These are phyloP conservation scores for Flueggea neowawraea DNA, from an alignment of 441 rosid genomes.

Conservation along the genomic window DNA sequence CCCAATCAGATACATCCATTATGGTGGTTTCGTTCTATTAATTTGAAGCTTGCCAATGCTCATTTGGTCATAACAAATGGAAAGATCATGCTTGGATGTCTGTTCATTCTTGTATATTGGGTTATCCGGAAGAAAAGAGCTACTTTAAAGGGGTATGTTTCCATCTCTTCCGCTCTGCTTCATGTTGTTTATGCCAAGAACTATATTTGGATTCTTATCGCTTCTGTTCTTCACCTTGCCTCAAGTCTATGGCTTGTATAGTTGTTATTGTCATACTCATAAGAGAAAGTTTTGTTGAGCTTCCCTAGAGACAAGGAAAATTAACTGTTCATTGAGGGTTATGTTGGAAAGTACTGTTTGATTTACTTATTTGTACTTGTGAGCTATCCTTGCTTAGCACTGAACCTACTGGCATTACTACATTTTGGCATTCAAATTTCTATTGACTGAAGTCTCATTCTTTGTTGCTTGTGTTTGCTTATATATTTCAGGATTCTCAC, in stretches of 20 bases:
- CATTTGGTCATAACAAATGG: conserved; percentile 47
- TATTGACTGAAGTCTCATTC: no score
- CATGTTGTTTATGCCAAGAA: background rate
- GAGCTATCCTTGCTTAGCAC: background rate
- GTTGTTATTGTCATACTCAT: background rate
- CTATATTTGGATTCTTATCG: background rate
- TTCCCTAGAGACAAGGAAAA: background rate
- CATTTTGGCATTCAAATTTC: background rate
- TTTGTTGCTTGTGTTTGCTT: background rate
- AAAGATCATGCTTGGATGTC: conserved; percentile 57
- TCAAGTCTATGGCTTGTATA: background rate
- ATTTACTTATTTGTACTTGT: background rate
- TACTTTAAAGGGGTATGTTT: conserved; percentile 46
- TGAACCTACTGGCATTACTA: background rate
- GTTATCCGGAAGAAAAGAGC: conserved; percentile 52
- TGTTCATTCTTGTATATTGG: conserved; percentile 46
- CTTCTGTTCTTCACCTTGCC: conserved; percentile 1
- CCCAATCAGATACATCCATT: conserved; percentile 31
- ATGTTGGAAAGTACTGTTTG: background rate
- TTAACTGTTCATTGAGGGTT: background rate
- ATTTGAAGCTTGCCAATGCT: conserved; percentile 50
- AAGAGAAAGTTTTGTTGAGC: background rate
- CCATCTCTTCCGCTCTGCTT: conserved; percentile 11
- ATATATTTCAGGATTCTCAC: conserved; percentile 44
- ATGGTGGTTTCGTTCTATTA: conserved; percentile 58